Evolutionary conservation across 1,139 yeast species (phyloP).

Genomic region (Geotrichum bryndzae): DNA sequence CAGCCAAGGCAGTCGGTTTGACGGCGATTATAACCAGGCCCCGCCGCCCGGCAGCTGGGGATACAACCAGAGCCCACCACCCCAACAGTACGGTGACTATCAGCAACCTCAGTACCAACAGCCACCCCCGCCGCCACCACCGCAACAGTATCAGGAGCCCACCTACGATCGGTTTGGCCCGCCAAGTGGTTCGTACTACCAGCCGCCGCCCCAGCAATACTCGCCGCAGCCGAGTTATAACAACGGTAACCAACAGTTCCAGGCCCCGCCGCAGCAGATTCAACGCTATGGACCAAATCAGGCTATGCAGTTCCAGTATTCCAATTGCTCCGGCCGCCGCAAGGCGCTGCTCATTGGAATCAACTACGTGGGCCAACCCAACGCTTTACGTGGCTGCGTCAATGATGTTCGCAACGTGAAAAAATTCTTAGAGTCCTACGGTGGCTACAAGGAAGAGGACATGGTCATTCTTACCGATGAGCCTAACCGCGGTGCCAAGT

Average conservation of each 20-base stretch:
- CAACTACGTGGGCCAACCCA: constrained; percentile 72
- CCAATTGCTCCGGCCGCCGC: constrained; percentile 66
- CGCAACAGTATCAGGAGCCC: neutral
- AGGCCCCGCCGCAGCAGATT: constrained; percentile 34
- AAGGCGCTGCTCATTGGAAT: constrained; percentile 85
- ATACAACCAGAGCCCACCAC: neutral
- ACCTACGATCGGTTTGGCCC: neutral
- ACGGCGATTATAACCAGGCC: neutral
- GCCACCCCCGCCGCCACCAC: neutral
- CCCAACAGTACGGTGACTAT: neutral
- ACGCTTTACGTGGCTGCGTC: constrained; percentile 76
- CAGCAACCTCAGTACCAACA: neutral
- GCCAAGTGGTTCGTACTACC: neutral
- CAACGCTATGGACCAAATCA: constrained; percentile 36
- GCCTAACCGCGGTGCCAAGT: constrained; percentile 48
- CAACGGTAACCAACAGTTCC: constrained; percentile 24
- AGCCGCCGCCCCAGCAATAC: neutral
- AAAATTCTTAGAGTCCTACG: constrained; percentile 27
- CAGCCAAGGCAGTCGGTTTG: neutral
- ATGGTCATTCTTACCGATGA: constrained; percentile 83
- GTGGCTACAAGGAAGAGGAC: constrained; percentile 66
- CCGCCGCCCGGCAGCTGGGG: neutral
- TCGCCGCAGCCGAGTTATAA: constrained; percentile 13
- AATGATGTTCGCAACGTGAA: constrained; percentile 44
- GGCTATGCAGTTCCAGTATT: constrained; percentile 50